Evolutionary conservation across 805 yeast genomes (phyloP), one percentile per base, ranked within the genome.

Genomic region (Pichia cabralensis): DNA sequence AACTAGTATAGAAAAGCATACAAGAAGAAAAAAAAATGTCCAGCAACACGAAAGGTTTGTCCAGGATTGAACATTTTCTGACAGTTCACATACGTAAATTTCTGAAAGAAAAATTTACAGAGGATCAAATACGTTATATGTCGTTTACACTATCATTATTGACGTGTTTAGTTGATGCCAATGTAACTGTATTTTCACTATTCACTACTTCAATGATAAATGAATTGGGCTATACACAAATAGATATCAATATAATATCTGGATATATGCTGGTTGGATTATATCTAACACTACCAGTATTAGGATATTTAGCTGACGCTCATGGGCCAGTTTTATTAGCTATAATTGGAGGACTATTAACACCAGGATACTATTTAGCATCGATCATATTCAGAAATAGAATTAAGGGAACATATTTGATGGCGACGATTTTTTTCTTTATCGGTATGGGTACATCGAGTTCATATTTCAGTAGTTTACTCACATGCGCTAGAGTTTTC

Each of bases 401-500:
- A 43, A 50, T 36, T 38, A 53, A 31, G 34, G 49, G 11, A 22
- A 67, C 58, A 36, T 38, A 53, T 31, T 35, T 50, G 10, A 59
- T 72, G 55, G 60, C 79, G 5, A 29, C 61, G 1, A 65, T 77
- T 10, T 81, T 78, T 49, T 62, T 65, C 24, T 47, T 71, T 31
- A 70, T 81, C 39, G 92, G 92, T 1, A 60, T 72, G 40, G 84
- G 85, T 10, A 80, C 92, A 0, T 75, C 85, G 7, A 64, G 85
- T 7, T 61, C 80, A 26, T 81, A 77, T 56, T 80, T 81, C 49
- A 69, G 80, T 41, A 71, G 83, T 30, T 58, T 81, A 41, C 56
- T 81, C 21, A 80, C 94, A 2, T 84, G 95, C 59, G 94, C 96
- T 3, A 76, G 81, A 47, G 70, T 86, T n/a, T 82, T 75, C 49